Conservation (phyloP, 805 yeast species). For the Yarrowia hollandica region DNA sequence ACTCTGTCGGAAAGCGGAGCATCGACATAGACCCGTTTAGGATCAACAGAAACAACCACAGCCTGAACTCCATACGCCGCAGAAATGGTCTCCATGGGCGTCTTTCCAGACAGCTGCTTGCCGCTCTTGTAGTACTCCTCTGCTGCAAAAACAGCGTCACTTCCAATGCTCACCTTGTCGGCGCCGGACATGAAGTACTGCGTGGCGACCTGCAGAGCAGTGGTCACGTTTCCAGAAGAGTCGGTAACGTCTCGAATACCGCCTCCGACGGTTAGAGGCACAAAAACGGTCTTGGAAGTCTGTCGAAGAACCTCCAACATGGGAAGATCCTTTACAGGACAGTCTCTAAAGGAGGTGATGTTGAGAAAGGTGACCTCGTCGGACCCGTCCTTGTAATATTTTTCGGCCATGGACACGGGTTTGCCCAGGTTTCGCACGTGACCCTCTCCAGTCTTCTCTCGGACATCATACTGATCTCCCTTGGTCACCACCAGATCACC, state of each 20-base stretch:
- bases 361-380: conserved; percentile 95
- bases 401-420: conserved; percentile 91
- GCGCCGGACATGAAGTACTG: conserved; percentile 96
- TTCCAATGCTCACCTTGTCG: conserved; percentile 96
- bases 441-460: conserved; percentile 59
- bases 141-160: conserved; percentile 93
- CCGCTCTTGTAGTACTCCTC: conserved; percentile 70
- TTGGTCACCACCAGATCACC: conserved; percentile 98
- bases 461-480: conserved; percentile 97
- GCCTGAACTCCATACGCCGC: conserved; percentile 94
- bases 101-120: conserved; percentile 60
- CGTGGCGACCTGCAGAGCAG: conserved; percentile 89
- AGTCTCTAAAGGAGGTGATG: conserved; percentile 92
- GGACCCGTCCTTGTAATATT: conserved; percentile 91
- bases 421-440: conserved; percentile 92
- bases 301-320: conserved; percentile 84
- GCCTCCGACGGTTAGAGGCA: conserved; percentile 97
- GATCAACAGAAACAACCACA: conserved; percentile 97
- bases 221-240: conserved; percentile 66
- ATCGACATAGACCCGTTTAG: conserved; percentile 78
- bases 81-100: conserved; percentile 93
- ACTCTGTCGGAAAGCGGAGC: conserved; percentile 55
- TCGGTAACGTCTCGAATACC: conserved; percentile 91
- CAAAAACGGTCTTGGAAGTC: conserved; percentile 89
- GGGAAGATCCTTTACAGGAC: conserved; percentile 90